Evolutionary conservation across 140 eudicot species (phyloP).

Genomic region (Eryngium alpinum): DNA sequence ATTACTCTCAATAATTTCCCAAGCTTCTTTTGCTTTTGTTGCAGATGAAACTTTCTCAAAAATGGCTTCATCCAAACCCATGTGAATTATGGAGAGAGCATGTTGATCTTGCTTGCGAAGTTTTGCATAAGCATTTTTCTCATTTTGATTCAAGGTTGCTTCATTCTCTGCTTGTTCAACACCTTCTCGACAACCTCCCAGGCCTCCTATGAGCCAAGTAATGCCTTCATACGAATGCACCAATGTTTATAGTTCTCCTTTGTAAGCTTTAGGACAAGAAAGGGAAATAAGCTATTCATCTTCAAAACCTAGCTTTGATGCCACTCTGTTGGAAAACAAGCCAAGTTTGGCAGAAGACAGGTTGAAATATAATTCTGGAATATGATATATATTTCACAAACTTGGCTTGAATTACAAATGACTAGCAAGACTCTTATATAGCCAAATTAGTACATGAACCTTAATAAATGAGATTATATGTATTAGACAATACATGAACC

Average conservation of each 20-base stretch:
- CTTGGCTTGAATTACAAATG: background rate
- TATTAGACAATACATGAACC: too few relatives aligned
- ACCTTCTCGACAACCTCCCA: background rate
- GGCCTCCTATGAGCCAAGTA: background rate
- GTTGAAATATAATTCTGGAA: too few relatives aligned
- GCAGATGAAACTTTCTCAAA: background rate
- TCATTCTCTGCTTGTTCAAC: too few relatives aligned
- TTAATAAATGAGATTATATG: too few relatives aligned
- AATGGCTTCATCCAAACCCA: background rate
- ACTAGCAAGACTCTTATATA: too few relatives aligned
- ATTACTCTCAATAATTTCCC: background rate
- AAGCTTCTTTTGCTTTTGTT: background rate
- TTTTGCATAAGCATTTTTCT: background rate
- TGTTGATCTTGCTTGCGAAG: background rate
- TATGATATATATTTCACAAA: too few relatives aligned
- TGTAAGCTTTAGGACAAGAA: background rate
- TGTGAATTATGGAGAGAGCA: background rate
- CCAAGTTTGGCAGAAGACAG: too few relatives aligned
- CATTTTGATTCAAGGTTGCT: background rate
- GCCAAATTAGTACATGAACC: too few relatives aligned
- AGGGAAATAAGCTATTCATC: background rate
- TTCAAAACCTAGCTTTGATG: background rate
- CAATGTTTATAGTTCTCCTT: background rate
- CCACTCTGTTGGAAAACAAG: background rate
- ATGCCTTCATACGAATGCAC: background rate